Base-by-base conservation (phyloP, 352 stramenopile genomes). In the Globisporangium nunn region DNA sequence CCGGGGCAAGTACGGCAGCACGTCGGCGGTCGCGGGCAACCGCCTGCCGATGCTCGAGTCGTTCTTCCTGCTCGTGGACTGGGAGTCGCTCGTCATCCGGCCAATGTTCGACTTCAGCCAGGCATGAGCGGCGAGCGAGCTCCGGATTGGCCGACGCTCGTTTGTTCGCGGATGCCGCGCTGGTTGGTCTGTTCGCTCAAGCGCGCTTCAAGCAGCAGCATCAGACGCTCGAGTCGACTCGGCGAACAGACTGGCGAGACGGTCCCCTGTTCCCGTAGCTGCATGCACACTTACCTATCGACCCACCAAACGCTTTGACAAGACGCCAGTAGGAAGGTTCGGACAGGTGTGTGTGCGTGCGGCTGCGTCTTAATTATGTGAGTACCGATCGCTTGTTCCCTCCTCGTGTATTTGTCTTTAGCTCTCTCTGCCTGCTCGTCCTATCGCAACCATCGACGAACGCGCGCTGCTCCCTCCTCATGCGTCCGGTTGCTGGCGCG, bases 31-130 rank as follows among this genome's bases (percentile, higher is more conserved):
- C 47, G 82, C 80, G 31, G 80, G 81, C 41, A 93, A 91, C 61
- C 80, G 81, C n/a, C 68, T 91, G 56, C 80, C 81, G 6, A 87
- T 90, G 82, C 74, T 93, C 37, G 82, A 93, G 64, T 90, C 78
- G 18, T 93, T 85, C 68, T 93, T 91, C 58, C 77, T 88, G 44
- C 80, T 93, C 40, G 80, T 90, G 49, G 78, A 91, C 63, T 93
- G 82, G 82, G 82, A 93, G 60, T 89, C 82, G 56, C 72, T 93
- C 45, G 78, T 91, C 37, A 84, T 91, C 49, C 80, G 66, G 23
- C 82, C 80, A 23, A 83, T 93, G 62, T 93, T 93, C 56, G 65
- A 88, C 59, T 93, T 93, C 47, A 61, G 68, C 15, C 40, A 45
- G 52, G 53, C 31, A 4, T 83, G 78, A 46, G 12, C 35, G 8